Evolutionary conservation across 495 filamentous ascomycete genomes (phyloP).

Genomic region (Geoglossum glabrum): DNA sequence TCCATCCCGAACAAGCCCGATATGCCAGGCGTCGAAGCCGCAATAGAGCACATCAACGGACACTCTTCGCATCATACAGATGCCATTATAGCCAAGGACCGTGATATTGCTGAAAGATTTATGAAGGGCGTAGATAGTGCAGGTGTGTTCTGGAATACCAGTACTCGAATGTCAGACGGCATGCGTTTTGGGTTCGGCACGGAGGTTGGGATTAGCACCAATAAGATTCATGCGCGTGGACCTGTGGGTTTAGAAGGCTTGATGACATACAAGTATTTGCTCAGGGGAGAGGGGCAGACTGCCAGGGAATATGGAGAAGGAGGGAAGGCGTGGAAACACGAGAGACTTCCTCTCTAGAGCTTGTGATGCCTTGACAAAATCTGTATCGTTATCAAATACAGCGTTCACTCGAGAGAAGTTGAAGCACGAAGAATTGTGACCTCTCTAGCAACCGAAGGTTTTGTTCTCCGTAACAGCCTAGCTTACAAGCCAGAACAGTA

Average conservation of each 20-base stretch:
- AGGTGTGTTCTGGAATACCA: constrained; percentile 93
- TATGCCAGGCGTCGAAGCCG: constrained; percentile 32
- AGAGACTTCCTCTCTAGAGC: constrained; percentile 24
- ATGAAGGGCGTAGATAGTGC: constrained; percentile 71
- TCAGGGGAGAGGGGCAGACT: constrained; percentile 61
- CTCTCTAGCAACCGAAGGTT: background rate
- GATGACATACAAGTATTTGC: constrained; percentile 90
- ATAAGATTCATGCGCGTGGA: constrained; percentile 89
- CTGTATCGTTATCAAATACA: background rate
- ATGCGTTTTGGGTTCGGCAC: constrained; percentile 96
- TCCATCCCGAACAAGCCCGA: constrained; percentile 29
- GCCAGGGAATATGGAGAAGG: constrained; percentile 50
- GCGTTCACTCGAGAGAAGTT: background rate
- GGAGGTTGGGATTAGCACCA: constrained; percentile 94
- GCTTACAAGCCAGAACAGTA: background rate
- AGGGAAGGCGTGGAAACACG: constrained; percentile 50
- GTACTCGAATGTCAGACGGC: constrained; percentile 83
- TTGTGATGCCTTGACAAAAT: background rate
- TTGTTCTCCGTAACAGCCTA: background rate
- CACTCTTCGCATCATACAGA: constrained; percentile 95
- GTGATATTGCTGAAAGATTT: constrained; percentile 49
- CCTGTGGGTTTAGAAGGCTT: constrained; percentile 87
- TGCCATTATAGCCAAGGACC: constrained; percentile 55
- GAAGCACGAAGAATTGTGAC: background rate
- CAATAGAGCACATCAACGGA: constrained; percentile 72